Conservation (phyloP, 2,329 filamentous ascomycete genomes). For the Tricladium varicosporioides region DNA sequence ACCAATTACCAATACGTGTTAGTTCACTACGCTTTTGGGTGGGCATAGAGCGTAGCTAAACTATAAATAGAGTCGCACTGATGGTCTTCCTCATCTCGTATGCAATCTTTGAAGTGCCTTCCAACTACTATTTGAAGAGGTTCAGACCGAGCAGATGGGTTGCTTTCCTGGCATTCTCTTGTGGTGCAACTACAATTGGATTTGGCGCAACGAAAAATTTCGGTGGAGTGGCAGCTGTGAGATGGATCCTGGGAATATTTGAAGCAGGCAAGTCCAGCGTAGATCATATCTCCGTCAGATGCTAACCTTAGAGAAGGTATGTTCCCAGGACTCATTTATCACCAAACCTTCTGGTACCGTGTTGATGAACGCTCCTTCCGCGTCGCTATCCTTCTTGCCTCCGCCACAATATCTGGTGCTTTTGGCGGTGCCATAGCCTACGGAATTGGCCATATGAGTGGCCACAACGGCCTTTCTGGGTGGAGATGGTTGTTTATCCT, state of each 20-base stretch:
- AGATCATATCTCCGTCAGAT: conserved; percentile 41
- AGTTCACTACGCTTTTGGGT: conserved; percentile 4
- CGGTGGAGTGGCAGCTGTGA: conserved; percentile 42
- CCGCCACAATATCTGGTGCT: conserved; percentile 31
- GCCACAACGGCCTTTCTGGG: conserved; percentile 23
- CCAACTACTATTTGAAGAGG: conserved; percentile 48
- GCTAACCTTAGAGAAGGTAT: conserved; percentile 46
- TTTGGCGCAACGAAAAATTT: conserved; percentile 43
- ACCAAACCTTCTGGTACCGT: conserved; percentile 34
- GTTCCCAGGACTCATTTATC: conserved; percentile 38
- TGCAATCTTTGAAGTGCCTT: conserved; percentile 48
- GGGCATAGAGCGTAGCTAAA: background rate
- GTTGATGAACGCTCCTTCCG: conserved; percentile 30
- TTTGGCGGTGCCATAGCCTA: conserved; percentile 33
- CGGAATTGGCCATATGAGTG: conserved; percentile 32
- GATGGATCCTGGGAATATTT: conserved; percentile 47
- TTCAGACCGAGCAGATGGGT: conserved; percentile 47
- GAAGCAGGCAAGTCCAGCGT: conserved; percentile 41
- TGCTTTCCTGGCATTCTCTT: conserved; percentile 48
- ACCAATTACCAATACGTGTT: conserved; percentile 58
- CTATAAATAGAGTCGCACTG: conserved; percentile 37
- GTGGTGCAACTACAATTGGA: conserved; percentile 47
- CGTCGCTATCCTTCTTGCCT: conserved; percentile 32
- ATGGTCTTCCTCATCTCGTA: conserved; percentile 49
- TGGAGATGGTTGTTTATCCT: conserved; percentile 34